Evolutionary conservation across 1,284 basidiomycete species (phyloP).

Genomic region (Caloboletus firmus): DNA sequence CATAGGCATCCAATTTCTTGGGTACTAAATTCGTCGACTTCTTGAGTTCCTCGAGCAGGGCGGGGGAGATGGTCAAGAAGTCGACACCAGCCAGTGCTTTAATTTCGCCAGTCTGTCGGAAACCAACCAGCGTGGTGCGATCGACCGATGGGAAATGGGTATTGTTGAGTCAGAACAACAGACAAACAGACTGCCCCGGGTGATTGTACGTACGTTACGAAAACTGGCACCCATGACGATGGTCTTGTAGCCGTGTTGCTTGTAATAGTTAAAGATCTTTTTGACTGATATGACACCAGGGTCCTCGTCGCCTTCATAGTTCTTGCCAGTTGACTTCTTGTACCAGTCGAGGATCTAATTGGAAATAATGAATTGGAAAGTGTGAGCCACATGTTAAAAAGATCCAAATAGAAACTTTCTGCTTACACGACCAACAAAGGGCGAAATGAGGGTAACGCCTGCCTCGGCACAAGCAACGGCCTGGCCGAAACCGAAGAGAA

Average conservation of each 20-base stretch:
- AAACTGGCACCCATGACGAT: constrained; percentile 99
- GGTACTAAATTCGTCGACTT: constrained; percentile 77
- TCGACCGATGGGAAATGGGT: constrained; percentile 6
- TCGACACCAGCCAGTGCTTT: constrained; percentile 94
- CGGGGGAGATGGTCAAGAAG: constrained; percentile 93
- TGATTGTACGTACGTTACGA: constrained; percentile 73
- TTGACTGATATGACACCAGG: constrained; percentile 97
- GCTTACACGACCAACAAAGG: constrained; percentile 95
- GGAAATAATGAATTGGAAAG: constrained; percentile 11
- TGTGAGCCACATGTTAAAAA: constrained; percentile 15
- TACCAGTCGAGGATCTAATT: constrained; percentile 91
- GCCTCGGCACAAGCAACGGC: constrained; percentile 99
- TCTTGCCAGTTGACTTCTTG: constrained; percentile 87
- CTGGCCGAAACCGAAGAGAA: constrained; percentile 97
- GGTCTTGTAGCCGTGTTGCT: constrained; percentile 97
- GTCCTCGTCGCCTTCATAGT: constrained; percentile 86
- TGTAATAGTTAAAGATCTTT: constrained; percentile 99
- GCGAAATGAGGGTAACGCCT: constrained; percentile 96
- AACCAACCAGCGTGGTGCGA: constrained; percentile 27
- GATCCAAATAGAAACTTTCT: constrained; percentile 10
- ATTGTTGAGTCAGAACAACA: constrained; percentile 2
- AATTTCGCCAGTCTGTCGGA: constrained; percentile 81
- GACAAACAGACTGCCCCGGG: background rate
- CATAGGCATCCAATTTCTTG: constrained; percentile 76
- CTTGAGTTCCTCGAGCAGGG: constrained; percentile 91